Evolutionary conservation across 2,329 filamentous ascomycete genomes (phyloP).

Genomic region (Lasiodiplodia sp.): DNA sequence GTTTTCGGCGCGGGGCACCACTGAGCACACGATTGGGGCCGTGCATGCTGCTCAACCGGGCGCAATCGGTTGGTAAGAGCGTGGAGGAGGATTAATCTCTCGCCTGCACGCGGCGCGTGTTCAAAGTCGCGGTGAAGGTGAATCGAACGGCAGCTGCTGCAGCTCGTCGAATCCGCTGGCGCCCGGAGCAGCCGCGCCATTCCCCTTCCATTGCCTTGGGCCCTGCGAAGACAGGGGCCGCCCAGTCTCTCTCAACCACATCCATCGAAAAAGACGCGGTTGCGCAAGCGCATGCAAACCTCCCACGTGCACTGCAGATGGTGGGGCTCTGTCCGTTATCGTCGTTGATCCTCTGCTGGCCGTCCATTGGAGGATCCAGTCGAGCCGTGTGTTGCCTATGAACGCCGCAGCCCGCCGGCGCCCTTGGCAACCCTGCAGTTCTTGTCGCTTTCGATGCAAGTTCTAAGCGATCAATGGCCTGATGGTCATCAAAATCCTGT

Average conservation of each 20-base stretch:
- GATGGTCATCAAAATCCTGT: background rate
- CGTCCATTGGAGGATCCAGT: slow-evolving; percentile 12
- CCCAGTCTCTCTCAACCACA: slow-evolving; percentile 13
- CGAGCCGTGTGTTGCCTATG: background rate
- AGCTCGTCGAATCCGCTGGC: slow-evolving; percentile 9
- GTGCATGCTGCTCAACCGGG: background rate
- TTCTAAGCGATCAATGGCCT: background rate
- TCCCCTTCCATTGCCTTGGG: slow-evolving; percentile 3
- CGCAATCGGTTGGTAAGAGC: slow-evolving; percentile 2
- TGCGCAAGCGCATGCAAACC: background rate
- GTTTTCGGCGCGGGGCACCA: slow-evolving; percentile 10
- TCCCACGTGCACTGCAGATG: background rate
- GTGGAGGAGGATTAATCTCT: slow-evolving; percentile 2
- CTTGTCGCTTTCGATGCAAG: background rate
- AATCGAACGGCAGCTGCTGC: slow-evolving; percentile 1
- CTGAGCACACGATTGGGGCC: background rate
- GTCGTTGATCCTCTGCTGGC: background rate
- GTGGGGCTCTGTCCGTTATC: background rate
- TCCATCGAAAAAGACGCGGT: background rate
- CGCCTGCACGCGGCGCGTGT: slow-evolving; percentile 13
- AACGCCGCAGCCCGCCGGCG: background rate
- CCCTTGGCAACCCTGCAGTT: slow-evolving; percentile 8
- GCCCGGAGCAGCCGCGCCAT: slow-evolving; percentile 1
- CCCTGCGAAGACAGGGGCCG: slow-evolving; percentile 17
- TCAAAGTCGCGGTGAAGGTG: slow-evolving; percentile 18